These are phyloP conservation scores for Thuidium tamariscinum DNA, from an alignment of 225 moss, liverwort and hornwort genomes.

Conservation along the genomic window DNA sequence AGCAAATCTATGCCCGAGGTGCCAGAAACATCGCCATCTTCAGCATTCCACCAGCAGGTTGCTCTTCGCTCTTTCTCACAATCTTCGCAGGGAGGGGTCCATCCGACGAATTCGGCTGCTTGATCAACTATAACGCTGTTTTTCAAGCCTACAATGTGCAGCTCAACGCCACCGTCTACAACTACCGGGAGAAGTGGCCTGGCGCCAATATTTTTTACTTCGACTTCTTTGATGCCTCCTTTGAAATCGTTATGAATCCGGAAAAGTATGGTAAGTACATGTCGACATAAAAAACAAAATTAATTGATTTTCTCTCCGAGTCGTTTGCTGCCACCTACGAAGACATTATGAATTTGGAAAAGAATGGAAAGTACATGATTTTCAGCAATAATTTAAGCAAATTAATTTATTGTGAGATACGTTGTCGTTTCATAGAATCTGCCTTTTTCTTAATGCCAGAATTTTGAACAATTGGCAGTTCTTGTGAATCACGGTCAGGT, in stretches of 20 bases:
- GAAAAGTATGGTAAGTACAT: constrained; percentile 13
- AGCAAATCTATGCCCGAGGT: constrained; percentile 13
- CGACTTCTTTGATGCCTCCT: constrained; percentile 10
- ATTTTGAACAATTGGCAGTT: neutral
- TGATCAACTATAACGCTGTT: constrained; percentile 12
- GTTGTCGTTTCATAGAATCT: neutral
- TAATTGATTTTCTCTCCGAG: neutral
- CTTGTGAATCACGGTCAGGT: neutral
- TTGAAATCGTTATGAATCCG: neutral
- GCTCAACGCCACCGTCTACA: constrained; percentile 5
- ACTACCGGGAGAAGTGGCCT: neutral
- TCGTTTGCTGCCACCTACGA: neutral
- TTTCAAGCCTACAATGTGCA: constrained; percentile 2
- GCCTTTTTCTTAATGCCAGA: too few relatives aligned
- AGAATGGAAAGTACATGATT: neutral
- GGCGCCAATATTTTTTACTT: constrained; percentile 23
- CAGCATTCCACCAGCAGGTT: constrained; percentile 30
- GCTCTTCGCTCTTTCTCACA: constrained; percentile 8
- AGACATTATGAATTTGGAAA: neutral
- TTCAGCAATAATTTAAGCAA: neutral
- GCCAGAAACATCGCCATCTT: constrained; percentile 28
- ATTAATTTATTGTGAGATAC: neutral
- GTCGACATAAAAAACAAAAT: neutral
- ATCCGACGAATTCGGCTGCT: constrained; percentile 23
- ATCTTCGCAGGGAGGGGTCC: constrained; percentile 1